These are phyloP conservation scores for Trichoderma hamatum DNA, from an alignment of 2,329 filamentous ascomycete species.

Conservation along the genomic window DNA sequence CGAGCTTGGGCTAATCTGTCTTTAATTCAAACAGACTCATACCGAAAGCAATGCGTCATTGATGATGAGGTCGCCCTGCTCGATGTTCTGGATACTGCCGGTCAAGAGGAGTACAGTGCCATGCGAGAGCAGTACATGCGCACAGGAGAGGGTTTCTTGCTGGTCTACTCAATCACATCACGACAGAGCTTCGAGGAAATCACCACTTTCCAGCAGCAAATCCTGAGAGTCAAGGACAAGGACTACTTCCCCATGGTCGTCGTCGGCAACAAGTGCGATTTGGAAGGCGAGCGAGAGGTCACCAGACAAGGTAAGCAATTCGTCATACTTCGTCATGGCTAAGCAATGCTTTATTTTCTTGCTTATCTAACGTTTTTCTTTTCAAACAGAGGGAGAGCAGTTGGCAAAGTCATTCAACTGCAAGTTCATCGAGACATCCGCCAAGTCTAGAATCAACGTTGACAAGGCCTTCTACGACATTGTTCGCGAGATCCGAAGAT, in stretches of 20 bases:
- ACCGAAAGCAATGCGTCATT: constrained; percentile 99
- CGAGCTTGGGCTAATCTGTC: constrained; percentile 17
- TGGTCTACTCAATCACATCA: constrained; percentile 98
- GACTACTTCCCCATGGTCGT: constrained; percentile 99
- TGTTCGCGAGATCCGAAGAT: constrained; percentile 94
- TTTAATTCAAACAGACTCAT: constrained; percentile 71
- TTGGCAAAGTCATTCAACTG: constrained; percentile 87
- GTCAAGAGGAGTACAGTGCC: constrained; percentile 98
- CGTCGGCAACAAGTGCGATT: constrained; percentile 98
- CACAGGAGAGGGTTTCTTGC: constrained; percentile 94
- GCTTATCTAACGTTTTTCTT: background rate
- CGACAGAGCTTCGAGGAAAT: constrained; percentile 98
- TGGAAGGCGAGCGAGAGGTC: constrained; percentile 89
- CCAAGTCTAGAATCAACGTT: constrained; percentile 97
- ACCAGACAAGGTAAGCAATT: constrained; percentile 76
- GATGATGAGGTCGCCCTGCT: constrained; percentile 97
- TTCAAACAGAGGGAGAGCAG: constrained; percentile 76
- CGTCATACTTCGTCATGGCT: background rate
- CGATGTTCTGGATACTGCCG: constrained; percentile 96
- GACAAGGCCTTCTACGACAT: constrained; percentile 99
- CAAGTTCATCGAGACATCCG: constrained; percentile 99
- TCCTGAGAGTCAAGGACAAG: constrained; percentile 97
- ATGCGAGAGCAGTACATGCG: constrained; percentile 99
- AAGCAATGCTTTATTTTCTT: background rate
- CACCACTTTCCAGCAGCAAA: constrained; percentile 98